Conservation (phyloP, 768 basidiomycete genomes). For the Serpula lacrymans region DNA sequence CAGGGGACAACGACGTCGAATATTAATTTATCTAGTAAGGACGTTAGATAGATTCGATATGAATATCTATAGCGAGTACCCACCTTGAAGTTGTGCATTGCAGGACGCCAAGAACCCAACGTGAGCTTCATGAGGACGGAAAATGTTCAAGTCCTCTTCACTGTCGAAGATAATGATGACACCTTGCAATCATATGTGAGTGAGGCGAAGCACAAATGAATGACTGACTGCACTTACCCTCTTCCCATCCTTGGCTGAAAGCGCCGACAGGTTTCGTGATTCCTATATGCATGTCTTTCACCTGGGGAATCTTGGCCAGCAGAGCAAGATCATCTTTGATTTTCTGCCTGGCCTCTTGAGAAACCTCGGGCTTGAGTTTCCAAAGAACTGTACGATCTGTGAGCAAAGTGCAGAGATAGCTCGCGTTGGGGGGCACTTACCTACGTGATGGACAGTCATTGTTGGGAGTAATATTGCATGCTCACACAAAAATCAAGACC, state of each 20-base stretch:
- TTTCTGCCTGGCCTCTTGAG: conserved; percentile 6
- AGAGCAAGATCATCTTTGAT: conserved; percentile 2
- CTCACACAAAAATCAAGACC: no score
- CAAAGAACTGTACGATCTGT: conserved; percentile 11
- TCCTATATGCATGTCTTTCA: conserved; percentile 12
- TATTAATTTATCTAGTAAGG: conserved; percentile 1
- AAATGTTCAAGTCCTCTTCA: conserved; percentile 7
- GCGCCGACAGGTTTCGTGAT: conserved; percentile 9
- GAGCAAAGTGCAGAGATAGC: not conserved
- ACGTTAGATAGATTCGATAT: not conserved
- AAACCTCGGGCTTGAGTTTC: conserved; percentile 17
- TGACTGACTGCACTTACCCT: conserved; percentile 3
- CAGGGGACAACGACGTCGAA: conserved; percentile 2
- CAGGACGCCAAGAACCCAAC: conserved; percentile 3
- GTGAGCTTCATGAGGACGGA: conserved; percentile 7
- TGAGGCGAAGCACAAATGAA: not conserved
- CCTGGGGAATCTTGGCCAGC: conserved; percentile 16
- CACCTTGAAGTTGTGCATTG: conserved; percentile 3
- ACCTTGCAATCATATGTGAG: conserved; percentile 7
- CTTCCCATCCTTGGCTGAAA: conserved; percentile 9
- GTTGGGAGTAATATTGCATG: no score
- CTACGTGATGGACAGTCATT: conserved; percentile 15
- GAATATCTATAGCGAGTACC: conserved; percentile 1
- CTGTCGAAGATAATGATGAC: conserved; percentile 11
- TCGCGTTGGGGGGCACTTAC: conserved; percentile 9